Base-by-base conservation (phyloP, 768 basidiomycete species). In the Pleurotus pulmonarius region DNA sequence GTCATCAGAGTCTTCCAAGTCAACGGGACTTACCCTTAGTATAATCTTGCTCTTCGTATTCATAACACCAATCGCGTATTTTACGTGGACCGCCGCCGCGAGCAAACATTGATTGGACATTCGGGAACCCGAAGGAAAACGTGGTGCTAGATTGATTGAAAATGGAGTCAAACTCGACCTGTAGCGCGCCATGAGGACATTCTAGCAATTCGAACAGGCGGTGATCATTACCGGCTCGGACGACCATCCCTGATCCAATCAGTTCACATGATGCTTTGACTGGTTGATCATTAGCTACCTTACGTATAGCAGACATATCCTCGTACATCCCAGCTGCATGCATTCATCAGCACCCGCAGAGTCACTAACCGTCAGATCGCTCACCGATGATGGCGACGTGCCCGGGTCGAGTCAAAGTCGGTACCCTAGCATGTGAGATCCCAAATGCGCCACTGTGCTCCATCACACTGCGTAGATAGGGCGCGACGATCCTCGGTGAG, bases 71-170 rank as follows among this genome's bases (percentile, higher is more conserved):
- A 37, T 83, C 83, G 47, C 80, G 76, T 1, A 94, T 88, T 62
- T 80, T 88, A 0, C 83, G 85, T 0, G 82, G 81, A 0, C 76
- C 76, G 0, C 90, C 88, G 15, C 90, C 88, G 15, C 81, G 77
- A 7, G 83, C 73, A 63, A 94, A 94, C 87, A 94, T 94, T 2
- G 90, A 90, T 3, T 94, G 69, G 51, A 94, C 94, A 67, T 94
- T 92, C 0, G 92, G 92, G 2, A 87, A 90, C 0, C 92, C 92
- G 57, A 94, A 94, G 1, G 89, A 87, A 65, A 84, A 94, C 0
- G 90, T 90, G 18, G 79, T 73, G 37, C 77, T 80, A 1, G 90
- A 92, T 63, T 85, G 87, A 63, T 94, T 94, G 69, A 94, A 91
- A 13, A 94, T 83, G 1, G 90, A 92, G 68, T 94, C 92, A 65